Evolutionary conservation across 345 rosid genomes (phyloP), one percentile per base, ranked within the genome.

Genomic region (Euclidium syriacum): DNA sequence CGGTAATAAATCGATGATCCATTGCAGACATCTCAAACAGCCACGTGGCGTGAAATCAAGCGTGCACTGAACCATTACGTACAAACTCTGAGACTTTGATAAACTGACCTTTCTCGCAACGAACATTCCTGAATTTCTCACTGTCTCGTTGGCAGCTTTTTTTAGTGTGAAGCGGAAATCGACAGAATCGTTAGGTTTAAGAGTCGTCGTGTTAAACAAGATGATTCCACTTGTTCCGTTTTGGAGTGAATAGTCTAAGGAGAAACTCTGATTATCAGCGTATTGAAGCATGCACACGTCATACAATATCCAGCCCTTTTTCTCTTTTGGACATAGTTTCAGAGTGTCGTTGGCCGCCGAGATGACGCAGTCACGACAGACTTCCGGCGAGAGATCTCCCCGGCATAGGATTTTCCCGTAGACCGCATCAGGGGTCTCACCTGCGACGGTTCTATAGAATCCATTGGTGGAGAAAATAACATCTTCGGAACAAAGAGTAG

Each of bases 1-100:
- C 3, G 61, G 67, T 19, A 70, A 32, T 3, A 1, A 1, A 0
- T 38, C 2, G 6, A 52, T 36, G n/a, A 66, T 75, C 0, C 0
- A 7, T 10, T 23, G 18, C 6, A 79, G 65, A 54, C 83, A 78
- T 1, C 1, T 0, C 1, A n/a, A 4, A 32, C 80, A 79, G 2
- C 27, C 73, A 0, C 0, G 0, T 2, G 17, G 0, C 4, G 75
- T 55, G 25, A 79, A 23, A 56, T 77, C 82, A 3, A 70, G 79
- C 1, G 65, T 70, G 64, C 87, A 82, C 77, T 82, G 77, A 1
- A 14, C 75, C 0, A 82, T 73, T 3, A 23, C 25, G 58, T 57
- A 82, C 25, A 82, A 14, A 0, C 2, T 18, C 18, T 48, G 20
- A 4, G 30, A 57, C 25, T 9, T 38, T 7, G 52, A 15, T 5